Evolutionary conservation across 345 rosid genomes (phyloP).

Genomic region (Iberis pinnata): DNA sequence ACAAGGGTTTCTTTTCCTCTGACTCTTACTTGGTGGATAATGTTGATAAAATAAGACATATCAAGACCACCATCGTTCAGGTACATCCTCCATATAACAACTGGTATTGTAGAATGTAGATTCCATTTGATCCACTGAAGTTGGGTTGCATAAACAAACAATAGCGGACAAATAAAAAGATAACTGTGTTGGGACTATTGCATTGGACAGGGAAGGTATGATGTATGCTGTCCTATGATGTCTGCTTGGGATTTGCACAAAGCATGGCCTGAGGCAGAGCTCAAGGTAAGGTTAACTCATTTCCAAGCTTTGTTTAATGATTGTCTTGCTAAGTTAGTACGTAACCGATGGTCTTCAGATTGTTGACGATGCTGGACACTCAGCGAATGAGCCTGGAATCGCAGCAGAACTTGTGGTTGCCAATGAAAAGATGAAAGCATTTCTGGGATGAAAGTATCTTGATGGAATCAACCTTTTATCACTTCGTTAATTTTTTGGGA

Average conservation of each 20-base stretch:
- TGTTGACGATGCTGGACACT: constrained; percentile 85
- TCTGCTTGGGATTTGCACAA: constrained; percentile 99
- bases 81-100: constrained; percentile 26
- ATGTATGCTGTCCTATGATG: constrained; percentile 92
- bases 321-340: neutral
- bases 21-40: constrained; percentile 81
- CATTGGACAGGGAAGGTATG: constrained; percentile 86
- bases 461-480: neutral
- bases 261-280: constrained; percentile 92
- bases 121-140: neutral
- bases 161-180: neutral
- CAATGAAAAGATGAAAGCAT: constrained; percentile 61
- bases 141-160: neutral
- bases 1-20: constrained; percentile 73
- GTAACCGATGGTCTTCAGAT: constrained; percentile 34
- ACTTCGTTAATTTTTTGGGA: neutral
- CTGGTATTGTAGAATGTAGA: neutral
- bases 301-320: neutral
- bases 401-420: constrained; percentile 86
- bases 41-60: constrained; percentile 80
- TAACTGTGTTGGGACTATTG: constrained; percentile 10
- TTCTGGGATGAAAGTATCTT: constrained; percentile 5
- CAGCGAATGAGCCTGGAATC: constrained; percentile 85
- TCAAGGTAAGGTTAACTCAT: constrained; percentile 42
- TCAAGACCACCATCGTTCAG: constrained; percentile 77